Evolutionary conservation across 2,329 filamentous ascomycete species (phyloP), one percentile per base, ranked within the genome.

Genomic region (Penicillium hesseltinei): DNA sequence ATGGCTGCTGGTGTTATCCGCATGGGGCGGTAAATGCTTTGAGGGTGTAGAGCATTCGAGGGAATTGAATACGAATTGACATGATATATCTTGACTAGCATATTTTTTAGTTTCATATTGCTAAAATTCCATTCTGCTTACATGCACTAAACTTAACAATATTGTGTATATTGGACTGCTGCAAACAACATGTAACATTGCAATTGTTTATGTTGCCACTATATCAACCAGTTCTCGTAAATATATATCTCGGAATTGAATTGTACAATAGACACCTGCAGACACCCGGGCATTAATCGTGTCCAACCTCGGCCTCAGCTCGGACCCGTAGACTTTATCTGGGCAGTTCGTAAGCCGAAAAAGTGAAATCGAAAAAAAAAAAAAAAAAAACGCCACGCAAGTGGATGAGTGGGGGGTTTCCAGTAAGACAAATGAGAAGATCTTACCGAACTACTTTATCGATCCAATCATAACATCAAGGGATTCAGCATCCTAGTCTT

Each of bases 1-100:
- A 88, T 96, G 65, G 91, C 91, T 54, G 92, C 93, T 43, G 92
- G 94, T 71, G 92, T 97, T 15, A 97, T 97, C 69, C 86, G 90
- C 43, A 82, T 93, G 65, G 89, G 90, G 46, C 76, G 81, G 73
- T 82, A 71, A 69, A 65, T 51, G 8, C 31, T 21, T 38, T 38
- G 9, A 19, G 23, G 39, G 39, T 35, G 51, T n/a, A 40, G 33
- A 49, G 27, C 17, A 15, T 29, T 31, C 23, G 29, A 46, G 33
- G 40, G 46, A 49, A 21, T 48, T 48, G 49, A 58, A 60, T 43
- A 67, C 57, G 66, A 64, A 43, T 60, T 62, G 49, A 60, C 59
- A 67, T 58, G 63, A 67, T 55, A 59, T 62, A 47, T 63, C 45
- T 54, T 61, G 56, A 55, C 60, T 57, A 59, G 57, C 53, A 56